A percentile compares a stretch with the other conserved stretches of the same genome.
These are phyloP conservation scores for Sergeia podlipaevii DNA, from an alignment of 208 protist species.

Conservation along the genomic window DNA sequence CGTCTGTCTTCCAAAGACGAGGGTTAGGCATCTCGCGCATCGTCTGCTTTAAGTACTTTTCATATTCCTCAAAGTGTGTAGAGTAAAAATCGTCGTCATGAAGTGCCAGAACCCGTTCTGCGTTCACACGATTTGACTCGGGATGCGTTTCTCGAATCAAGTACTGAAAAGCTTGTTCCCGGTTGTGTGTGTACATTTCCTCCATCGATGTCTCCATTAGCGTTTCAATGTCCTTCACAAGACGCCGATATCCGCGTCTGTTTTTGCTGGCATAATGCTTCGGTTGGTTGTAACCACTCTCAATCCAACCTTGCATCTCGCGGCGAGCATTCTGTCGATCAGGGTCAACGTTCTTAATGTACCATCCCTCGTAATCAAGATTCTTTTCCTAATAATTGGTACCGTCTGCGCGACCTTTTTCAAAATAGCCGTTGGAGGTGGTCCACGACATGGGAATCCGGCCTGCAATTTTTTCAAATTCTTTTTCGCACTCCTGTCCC, in stretches of 20 bases:
- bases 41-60: slow-evolving; percentile 83
- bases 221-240: slow-evolving; percentile 89
- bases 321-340: slow-evolving; percentile 75
- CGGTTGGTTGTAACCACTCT: slow-evolving; percentile 87
- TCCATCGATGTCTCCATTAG: slow-evolving; percentile 90
- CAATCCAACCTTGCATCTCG: slow-evolving; percentile 81
- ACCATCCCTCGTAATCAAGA: slow-evolving; percentile 90
- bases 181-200: slow-evolving; percentile 87
- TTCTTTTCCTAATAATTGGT: slow-evolving; percentile 92
- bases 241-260: slow-evolving; percentile 79
- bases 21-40: slow-evolving; percentile 91
- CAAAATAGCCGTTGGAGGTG: slow-evolving; percentile 83
- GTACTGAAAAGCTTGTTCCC: slow-evolving; percentile 87
- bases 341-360: slow-evolving; percentile 89
- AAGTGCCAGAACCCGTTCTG: slow-evolving; percentile 70
- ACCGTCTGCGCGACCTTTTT: slow-evolving; percentile 76
- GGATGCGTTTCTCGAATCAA: slow-evolving; percentile 81
- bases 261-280: slow-evolving; percentile 91
- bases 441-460: slow-evolving; percentile 81
- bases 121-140: slow-evolving; percentile 88
- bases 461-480: slow-evolving; percentile 76
- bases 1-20: slow-evolving; percentile 87
- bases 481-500: slow-evolving; percentile 72
- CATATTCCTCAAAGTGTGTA: slow-evolving; percentile 85
- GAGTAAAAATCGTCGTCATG: slow-evolving; percentile 91